phyloP scores from a whole-genome alignment of 495 filamentous ascomycete genomes.

The Astrocystis sublimbata region DNA sequence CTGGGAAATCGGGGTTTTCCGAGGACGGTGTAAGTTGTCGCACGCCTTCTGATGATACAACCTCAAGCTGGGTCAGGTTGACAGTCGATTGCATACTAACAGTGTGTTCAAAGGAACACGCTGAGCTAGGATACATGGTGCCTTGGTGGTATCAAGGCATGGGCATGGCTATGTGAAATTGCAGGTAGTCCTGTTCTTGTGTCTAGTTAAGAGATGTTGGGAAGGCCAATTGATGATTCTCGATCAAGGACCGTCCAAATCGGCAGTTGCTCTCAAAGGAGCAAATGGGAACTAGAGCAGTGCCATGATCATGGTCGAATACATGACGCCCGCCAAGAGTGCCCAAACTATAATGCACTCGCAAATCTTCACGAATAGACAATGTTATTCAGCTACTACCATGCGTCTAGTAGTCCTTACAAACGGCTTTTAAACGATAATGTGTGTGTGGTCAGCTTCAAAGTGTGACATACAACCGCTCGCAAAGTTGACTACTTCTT shows the following conservation, averaged over 20 bases:
- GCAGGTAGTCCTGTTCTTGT: neutral
- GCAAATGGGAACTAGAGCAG: neutral
- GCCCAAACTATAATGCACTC: no score
- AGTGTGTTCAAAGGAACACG: neutral
- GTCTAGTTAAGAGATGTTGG: neutral
- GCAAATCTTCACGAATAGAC: no score
- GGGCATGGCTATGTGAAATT: neutral
- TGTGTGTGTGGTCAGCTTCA: no score
- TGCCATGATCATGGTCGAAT: no score
- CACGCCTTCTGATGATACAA: neutral
- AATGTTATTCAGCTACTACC: no score
- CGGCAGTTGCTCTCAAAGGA: neutral
- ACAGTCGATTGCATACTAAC: neutral
- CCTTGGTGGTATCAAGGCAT: constrained; percentile 19
- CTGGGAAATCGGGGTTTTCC: neutral
- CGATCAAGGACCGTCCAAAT: neutral
- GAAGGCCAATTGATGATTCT: neutral
- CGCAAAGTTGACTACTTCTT: neutral
- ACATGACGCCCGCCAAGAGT: no score
- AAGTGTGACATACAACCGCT: no score
- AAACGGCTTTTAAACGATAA: no score
- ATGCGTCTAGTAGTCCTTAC: neutral
- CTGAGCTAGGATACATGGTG: constrained; percentile 11
- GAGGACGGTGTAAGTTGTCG: constrained; percentile 10
- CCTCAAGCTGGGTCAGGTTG: neutral